phyloP scores from a whole-genome alignment of 2,329 filamentous ascomycete genomes.

The Alternaria dauci region DNA sequence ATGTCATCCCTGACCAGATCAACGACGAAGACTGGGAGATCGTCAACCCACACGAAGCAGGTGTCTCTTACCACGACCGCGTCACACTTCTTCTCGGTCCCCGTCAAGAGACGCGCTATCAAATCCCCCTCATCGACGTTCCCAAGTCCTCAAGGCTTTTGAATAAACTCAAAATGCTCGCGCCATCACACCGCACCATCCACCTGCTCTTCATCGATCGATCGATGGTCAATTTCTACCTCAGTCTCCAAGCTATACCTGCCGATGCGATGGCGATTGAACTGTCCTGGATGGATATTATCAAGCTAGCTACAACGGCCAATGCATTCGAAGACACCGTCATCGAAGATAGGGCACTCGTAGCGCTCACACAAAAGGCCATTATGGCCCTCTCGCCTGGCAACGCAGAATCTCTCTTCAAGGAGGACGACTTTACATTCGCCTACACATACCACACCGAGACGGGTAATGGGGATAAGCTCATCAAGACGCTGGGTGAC shows the following conservation, averaged over 20 bases:
- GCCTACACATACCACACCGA: neutral
- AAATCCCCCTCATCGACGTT: conserved; percentile 9
- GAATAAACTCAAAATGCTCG: neutral
- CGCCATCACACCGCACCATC: neutral
- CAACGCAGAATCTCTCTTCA: neutral
- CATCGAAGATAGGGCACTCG: neutral
- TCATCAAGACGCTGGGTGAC: neutral
- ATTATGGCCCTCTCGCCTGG: neutral
- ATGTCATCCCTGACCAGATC: neutral
- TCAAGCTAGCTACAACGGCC: conserved; percentile 8
- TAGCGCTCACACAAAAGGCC: conserved; percentile 1
- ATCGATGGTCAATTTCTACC: neutral
- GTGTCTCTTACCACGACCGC: conserved; percentile 2
- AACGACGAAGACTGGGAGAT: conserved; percentile 5
- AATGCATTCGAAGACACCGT: neutral
- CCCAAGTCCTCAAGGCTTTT: conserved; percentile 4
- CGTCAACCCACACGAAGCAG: conserved; percentile 5
- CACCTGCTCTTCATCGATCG: neutral
- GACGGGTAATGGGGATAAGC: neutral
- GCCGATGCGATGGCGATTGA: conserved; percentile 1
- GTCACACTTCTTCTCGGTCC: conserved; percentile 10
- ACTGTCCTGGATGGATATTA: conserved; percentile 7
- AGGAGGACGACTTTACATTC: neutral
- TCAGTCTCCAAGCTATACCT: neutral
- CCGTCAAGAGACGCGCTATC: neutral